These are phyloP conservation scores for Ophiostoma ips DNA, from an alignment of 2,329 filamentous ascomycete genomes.

Conservation along the genomic window DNA sequence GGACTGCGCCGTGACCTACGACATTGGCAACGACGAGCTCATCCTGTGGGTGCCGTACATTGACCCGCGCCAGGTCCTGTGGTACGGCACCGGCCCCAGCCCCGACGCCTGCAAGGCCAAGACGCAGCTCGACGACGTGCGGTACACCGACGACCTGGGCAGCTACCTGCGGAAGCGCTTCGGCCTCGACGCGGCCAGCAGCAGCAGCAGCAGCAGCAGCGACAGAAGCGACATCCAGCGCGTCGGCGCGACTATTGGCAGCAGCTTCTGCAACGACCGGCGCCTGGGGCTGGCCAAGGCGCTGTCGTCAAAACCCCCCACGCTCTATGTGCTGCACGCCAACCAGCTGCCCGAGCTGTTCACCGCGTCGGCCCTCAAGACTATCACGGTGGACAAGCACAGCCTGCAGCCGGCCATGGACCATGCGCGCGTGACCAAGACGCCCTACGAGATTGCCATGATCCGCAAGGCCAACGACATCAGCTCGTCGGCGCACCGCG, in stretches of 20 bases:
- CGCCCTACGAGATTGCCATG: conserved; percentile 69
- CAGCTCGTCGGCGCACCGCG: conserved; percentile 62
- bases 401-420: conserved; percentile 61
- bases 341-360: conserved; percentile 2
- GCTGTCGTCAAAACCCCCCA: conserved; percentile 8
- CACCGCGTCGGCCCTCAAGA: neutral
- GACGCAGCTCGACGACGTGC: conserved; percentile 59
- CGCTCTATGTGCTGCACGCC: conserved; percentile 31
- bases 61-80: conserved; percentile 47
- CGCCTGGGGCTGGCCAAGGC: neutral
- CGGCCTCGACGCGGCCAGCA: conserved; percentile 12
- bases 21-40: conserved; percentile 45
- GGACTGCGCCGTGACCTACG: conserved; percentile 42
- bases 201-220: too few relatives aligned
- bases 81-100: conserved; percentile 47
- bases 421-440: conserved; percentile 67
- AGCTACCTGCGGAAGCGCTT: conserved; percentile 37
- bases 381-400: conserved; percentile 30
- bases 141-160: conserved; percentile 36
- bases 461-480: conserved; percentile 71
- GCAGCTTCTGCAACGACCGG: conserved; percentile 11
- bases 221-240: neutral
- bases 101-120: conserved; percentile 44
- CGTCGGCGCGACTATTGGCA: conserved; percentile 8
- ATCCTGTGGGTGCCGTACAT: conserved; percentile 61